These are phyloP conservation scores for Coccomyxa subellipsoidea DNA, from an alignment of 163 green algal species.

Conservation along the genomic window DNA sequence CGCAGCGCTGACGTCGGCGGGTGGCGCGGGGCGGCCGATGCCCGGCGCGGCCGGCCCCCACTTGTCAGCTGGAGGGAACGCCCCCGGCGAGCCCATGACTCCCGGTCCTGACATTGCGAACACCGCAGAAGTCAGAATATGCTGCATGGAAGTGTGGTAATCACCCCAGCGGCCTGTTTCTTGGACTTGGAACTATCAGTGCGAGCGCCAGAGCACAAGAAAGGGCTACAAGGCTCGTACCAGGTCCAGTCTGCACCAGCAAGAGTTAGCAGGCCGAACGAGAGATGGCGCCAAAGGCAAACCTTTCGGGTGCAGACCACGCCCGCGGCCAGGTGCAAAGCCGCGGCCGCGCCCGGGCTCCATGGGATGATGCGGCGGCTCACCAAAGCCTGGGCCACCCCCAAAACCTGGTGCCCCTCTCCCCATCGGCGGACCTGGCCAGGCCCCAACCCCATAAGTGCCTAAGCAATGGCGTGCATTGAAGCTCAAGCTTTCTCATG, in stretches of 20 bases:
- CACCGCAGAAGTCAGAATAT: background rate
- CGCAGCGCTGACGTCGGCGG: background rate
- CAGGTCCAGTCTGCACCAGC: too few species aligned
- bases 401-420: conserved; percentile 5
- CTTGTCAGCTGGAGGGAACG: background rate
- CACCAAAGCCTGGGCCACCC: background rate
- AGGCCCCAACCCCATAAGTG: conserved; percentile 1
- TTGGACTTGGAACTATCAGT: too few species aligned
- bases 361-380: background rate
- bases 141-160: background rate
- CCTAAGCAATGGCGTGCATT: too few species aligned
- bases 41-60: background rate
- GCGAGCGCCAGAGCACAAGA: too few species aligned
- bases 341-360: conserved; percentile 24
- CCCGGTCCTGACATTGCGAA: background rate
- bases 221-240: too few species aligned
- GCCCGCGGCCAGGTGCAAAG: conserved; percentile 27
- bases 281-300: too few species aligned
- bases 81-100: background rate
- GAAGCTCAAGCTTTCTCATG: too few species aligned
- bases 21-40: background rate
- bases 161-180: too few species aligned
- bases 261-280: background rate
- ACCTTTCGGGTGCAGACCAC: background rate
- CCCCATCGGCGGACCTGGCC: background rate